These are phyloP conservation scores for Colletotrichum aenigma DNA, from an alignment of 2,329 filamentous ascomycete genomes.

Conservation along the genomic window DNA sequence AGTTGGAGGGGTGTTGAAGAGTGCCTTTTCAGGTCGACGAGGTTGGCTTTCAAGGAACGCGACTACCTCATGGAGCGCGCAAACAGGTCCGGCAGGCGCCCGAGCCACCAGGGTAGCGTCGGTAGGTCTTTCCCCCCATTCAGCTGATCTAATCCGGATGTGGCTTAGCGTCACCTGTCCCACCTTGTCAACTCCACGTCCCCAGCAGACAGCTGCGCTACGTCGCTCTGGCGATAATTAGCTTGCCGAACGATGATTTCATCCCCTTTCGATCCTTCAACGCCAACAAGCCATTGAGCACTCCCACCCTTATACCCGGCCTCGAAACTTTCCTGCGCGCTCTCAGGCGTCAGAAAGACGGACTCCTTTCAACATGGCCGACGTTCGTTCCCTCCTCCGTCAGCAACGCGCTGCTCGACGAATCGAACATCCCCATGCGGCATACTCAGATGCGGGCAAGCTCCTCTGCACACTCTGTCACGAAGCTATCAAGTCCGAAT, in stretches of 20 bases:
- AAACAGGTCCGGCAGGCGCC: not conserved
- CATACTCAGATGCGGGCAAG: constrained; percentile 71
- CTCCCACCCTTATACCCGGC: not conserved
- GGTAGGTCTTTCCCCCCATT: not conserved
- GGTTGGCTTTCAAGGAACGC: not conserved
- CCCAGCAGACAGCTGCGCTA: not conserved
- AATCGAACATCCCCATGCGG: constrained; percentile 71
- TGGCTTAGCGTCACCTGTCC: not conserved
- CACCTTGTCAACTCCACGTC: constrained; percentile 8
- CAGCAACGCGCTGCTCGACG: constrained; percentile 77
- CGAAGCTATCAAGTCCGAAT: constrained; percentile 67
- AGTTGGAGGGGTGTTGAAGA: not conserved
- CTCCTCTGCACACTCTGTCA: constrained; percentile 72
- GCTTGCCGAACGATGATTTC: not conserved
- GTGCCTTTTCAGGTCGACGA: not conserved
- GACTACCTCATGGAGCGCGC: not conserved
- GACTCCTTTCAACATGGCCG: constrained; percentile 62
- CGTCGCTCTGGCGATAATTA: constrained; percentile 1
- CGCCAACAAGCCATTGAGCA: constrained; percentile 8
- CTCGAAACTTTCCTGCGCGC: not conserved
- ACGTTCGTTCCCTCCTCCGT: constrained; percentile 79
- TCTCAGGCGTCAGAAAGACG: not conserved
- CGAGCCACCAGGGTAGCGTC: not conserved
- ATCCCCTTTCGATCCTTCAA: not conserved
- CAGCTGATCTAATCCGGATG: not conserved